Conservation (phyloP, 2,329 filamentous ascomycete species). For the Trichocomaceae sp. region DNA sequence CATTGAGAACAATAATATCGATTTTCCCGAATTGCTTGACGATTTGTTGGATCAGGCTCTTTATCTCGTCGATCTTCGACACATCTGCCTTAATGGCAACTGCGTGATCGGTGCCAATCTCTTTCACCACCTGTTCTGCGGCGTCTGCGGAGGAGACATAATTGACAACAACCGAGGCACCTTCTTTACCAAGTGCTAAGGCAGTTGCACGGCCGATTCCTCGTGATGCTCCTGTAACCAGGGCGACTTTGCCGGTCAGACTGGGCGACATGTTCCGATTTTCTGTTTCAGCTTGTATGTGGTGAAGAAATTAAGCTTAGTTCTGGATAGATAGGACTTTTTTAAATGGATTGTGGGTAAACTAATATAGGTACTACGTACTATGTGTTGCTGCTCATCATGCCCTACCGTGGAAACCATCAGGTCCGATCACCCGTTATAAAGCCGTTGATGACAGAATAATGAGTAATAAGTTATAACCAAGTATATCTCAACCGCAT, state of each 20-base stretch:
- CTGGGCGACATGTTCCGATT: not conserved
- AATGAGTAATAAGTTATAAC: no score
- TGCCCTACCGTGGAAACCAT: not conserved
- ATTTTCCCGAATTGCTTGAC: constrained; percentile 49
- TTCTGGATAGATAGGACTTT: no score
- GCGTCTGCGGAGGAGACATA: constrained; percentile 1
- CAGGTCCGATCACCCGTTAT: not conserved
- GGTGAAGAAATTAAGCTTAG: no score
- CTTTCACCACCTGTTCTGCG: constrained; percentile 33
- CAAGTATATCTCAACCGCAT: not conserved
- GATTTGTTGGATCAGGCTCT: constrained; percentile 44
- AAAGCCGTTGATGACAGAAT: not conserved
- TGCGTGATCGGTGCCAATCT: constrained; percentile 42
- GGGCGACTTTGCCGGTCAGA: not conserved
- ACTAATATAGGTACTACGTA: no score
- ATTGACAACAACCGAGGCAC: not conserved
- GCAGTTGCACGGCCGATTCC: constrained; percentile 5
- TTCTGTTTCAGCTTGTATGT: not conserved
- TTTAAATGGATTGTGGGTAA: no score
- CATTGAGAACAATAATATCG: constrained; percentile 54
- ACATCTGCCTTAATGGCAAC: constrained; percentile 53
- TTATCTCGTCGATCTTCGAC: constrained; percentile 41
- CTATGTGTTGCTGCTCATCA: not conserved
- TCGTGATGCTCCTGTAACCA: constrained; percentile 2
- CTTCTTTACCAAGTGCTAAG: not conserved